Evolutionary conservation across 495 filamentous ascomycete species (phyloP).

Genomic region (Penicillium samsonianum): DNA sequence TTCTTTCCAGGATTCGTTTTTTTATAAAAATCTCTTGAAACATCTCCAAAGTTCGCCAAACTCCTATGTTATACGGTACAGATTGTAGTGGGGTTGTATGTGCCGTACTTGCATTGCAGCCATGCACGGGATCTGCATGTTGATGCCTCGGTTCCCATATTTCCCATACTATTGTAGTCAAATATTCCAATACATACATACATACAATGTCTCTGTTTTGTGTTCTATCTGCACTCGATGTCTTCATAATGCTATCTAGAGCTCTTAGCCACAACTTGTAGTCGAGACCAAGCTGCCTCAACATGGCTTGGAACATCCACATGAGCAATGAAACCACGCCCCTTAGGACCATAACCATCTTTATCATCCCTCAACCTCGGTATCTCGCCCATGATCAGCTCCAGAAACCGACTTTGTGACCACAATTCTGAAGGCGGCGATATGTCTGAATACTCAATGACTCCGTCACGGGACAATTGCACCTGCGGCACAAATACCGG

Average conservation of each 20-base stretch:
- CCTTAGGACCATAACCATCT: constrained; percentile 38
- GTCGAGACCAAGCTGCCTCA: constrained; percentile 30
- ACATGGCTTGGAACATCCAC: constrained; percentile 35
- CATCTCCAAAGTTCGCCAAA: too few relatives aligned
- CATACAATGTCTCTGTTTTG: background rate
- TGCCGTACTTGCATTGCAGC: background rate
- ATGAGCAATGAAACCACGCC: constrained; percentile 39
- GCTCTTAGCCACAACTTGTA: background rate
- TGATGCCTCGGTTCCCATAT: background rate
- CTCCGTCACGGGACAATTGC: constrained; percentile 1
- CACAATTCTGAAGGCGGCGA: constrained; percentile 20
- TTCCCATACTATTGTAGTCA: background rate
- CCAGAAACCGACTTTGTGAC: constrained; percentile 30
- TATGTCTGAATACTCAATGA: constrained; percentile 16
- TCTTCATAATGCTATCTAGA: constrained; percentile 4
- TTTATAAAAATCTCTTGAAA: background rate
- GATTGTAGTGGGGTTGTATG: background rate
- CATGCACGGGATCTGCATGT: background rate
- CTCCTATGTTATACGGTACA: background rate
- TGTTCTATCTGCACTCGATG: background rate
- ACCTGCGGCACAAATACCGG: constrained; percentile 35
- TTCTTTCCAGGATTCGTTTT: background rate
- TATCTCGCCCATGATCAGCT: constrained; percentile 36
- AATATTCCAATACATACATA: background rate
- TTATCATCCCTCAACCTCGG: constrained; percentile 39